These are phyloP conservation scores for Porphyra umbilicalis DNA, from an alignment of 31 red algal genomes.

Conservation along the genomic window DNA sequence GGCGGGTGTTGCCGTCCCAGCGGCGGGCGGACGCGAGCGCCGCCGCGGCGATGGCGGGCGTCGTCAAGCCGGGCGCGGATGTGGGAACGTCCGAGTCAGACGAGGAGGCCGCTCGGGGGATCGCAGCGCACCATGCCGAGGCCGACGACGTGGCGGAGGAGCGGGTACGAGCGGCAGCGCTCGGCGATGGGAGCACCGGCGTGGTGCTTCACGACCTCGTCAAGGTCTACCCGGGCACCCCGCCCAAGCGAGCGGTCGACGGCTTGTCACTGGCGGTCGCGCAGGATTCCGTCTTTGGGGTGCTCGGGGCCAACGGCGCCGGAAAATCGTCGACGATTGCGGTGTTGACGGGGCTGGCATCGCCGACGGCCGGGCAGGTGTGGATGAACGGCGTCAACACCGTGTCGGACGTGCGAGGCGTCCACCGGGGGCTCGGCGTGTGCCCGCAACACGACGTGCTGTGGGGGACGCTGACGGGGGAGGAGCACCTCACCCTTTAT, in stretches of 20 bases:
- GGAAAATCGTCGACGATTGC: slow-evolving; percentile 83
- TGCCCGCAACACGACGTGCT: slow-evolving; percentile 78
- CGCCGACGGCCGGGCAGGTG: slow-evolving; percentile 49
- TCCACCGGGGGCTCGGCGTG: slow-evolving; percentile 69
- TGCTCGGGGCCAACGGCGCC: slow-evolving; percentile 77
- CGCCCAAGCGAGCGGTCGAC: slow-evolving; percentile 66
- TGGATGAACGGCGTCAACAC: slow-evolving; percentile 51
- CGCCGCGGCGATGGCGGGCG: background rate
- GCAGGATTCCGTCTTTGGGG: slow-evolving; percentile 59
- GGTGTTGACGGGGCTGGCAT: slow-evolving; percentile 51
- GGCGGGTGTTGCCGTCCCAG: background rate
- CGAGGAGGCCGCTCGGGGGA: slow-evolving; percentile 1
- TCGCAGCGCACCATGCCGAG: background rate
- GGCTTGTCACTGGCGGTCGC: slow-evolving; percentile 41
- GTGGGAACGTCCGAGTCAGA: background rate
- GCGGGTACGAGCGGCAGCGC: slow-evolving; percentile 8
- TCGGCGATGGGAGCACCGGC: slow-evolving; percentile 30
- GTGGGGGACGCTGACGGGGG: slow-evolving; percentile 43
- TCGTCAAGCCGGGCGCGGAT: background rate
- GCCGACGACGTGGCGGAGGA: slow-evolving; percentile 43
- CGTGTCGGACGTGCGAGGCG: slow-evolving; percentile 31
- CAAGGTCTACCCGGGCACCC: slow-evolving; percentile 54
- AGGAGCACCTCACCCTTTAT: slow-evolving; percentile 90
- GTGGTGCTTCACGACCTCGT: slow-evolving; percentile 45
- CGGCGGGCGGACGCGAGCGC: background rate